phyloP scores from a whole-genome alignment of 805 yeast genomes.

The Wickerhamiella brachini region DNA sequence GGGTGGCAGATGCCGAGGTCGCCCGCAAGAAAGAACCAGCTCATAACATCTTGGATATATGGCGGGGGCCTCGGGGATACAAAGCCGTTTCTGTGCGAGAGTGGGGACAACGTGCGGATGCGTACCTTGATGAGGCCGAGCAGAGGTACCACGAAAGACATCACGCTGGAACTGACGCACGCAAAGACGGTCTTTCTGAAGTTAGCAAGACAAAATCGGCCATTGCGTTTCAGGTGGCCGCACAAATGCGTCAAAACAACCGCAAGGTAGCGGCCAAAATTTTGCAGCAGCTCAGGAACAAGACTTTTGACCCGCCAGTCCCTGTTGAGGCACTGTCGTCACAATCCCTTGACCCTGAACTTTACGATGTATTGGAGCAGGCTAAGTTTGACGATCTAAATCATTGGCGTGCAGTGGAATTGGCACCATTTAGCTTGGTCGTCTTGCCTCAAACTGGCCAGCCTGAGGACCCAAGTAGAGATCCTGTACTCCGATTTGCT shows the following conservation, averaged over 20 bases:
- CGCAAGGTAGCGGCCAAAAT: slow-evolving; percentile 4
- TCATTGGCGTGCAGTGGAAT: slow-evolving; percentile 1
- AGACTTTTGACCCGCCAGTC: background rate
- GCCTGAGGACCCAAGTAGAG: background rate
- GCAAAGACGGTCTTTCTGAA: background rate
- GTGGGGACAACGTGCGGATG: slow-evolving; percentile 19
- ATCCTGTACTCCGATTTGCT: background rate
- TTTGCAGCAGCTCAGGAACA: slow-evolving; percentile 1
- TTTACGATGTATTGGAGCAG: background rate
- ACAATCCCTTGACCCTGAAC: background rate
- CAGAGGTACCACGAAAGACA: background rate
- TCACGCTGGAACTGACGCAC: background rate
- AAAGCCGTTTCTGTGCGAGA: slow-evolving; percentile 33
- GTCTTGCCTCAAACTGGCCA: background rate
- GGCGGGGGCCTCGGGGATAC: slow-evolving; percentile 55
- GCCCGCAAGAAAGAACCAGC: slow-evolving; percentile 31
- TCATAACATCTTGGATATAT: slow-evolving; percentile 25
- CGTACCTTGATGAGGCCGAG: slow-evolving; percentile 13
- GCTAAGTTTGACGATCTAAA: slow-evolving; percentile 3
- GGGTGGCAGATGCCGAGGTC: slow-evolving; percentile 51
- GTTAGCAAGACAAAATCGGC: slow-evolving; percentile 1
- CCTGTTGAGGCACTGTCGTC: background rate
- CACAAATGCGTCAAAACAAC: background rate
- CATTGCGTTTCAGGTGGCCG: background rate
- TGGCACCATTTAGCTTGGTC: slow-evolving; percentile 1